These are phyloP conservation scores for Xylaria acuta DNA, from an alignment of 495 filamentous ascomycete genomes.

Conservation along the genomic window DNA sequence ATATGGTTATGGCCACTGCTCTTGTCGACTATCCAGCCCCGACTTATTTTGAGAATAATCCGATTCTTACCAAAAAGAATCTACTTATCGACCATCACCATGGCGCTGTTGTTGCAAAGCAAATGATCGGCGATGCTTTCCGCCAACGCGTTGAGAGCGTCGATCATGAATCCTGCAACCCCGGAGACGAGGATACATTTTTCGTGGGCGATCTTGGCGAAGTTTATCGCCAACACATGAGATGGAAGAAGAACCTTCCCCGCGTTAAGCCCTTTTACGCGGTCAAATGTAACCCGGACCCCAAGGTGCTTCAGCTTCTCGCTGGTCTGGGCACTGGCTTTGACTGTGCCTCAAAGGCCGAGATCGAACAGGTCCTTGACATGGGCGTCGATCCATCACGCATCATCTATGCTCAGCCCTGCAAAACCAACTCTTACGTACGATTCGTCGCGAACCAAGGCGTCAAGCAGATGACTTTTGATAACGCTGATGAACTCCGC, in stretches of 20 bases:
- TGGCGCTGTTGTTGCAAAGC: slow-evolving; percentile 52
- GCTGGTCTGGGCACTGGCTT: slow-evolving; percentile 90
- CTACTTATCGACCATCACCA: slow-evolving; percentile 42
- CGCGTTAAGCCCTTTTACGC: slow-evolving; percentile 95
- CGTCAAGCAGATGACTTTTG: slow-evolving; percentile 99
- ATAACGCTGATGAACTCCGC: slow-evolving; percentile 96
- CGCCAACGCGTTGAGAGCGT: slow-evolving; percentile 80
- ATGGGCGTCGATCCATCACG: slow-evolving; percentile 86
- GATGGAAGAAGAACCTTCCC: slow-evolving; percentile 94
- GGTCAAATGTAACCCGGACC: slow-evolving; percentile 98
- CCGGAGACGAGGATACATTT: slow-evolving; percentile 95
- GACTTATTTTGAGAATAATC: slow-evolving; percentile 53
- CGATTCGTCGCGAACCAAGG: slow-evolving; percentile 81
- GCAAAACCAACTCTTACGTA: slow-evolving; percentile 98
- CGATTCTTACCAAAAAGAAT: slow-evolving; percentile 53
- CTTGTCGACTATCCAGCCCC: slow-evolving; percentile 51
- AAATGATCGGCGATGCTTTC: slow-evolving; percentile 78
- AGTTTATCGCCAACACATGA: slow-evolving; percentile 96
- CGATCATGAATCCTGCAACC: slow-evolving; percentile 81
- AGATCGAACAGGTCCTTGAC: slow-evolving; percentile 89
- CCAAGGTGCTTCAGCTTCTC: slow-evolving; percentile 85
- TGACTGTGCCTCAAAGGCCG: slow-evolving; percentile 95
- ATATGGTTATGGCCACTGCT: slow-evolving; percentile 63
- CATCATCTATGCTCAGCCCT: slow-evolving; percentile 99
- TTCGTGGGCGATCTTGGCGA: slow-evolving; percentile 98